These are phyloP conservation scores for Penicillium psychrofluorescens DNA, from an alignment of 495 filamentous ascomycete species.

Conservation along the genomic window DNA sequence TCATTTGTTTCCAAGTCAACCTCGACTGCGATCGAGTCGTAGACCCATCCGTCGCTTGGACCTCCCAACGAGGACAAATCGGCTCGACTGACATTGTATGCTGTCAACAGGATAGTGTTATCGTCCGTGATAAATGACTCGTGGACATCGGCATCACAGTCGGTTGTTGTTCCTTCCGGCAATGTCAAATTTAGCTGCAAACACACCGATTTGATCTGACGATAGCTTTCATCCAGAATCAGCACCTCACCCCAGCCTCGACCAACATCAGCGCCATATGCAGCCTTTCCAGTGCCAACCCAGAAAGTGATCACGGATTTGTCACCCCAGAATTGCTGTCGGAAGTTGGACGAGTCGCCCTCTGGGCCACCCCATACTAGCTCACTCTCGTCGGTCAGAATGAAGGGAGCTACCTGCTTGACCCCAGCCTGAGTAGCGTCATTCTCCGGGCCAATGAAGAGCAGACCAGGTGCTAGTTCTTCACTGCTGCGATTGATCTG, in stretches of 20 bases:
- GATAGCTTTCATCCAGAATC: neutral
- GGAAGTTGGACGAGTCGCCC: slow-evolving; percentile 4
- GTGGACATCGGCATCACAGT: slow-evolving; percentile 15
- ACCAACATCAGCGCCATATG: slow-evolving; percentile 1
- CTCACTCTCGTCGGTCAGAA: slow-evolving; percentile 14
- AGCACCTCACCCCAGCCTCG: neutral
- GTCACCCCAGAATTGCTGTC: neutral
- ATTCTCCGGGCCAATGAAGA: slow-evolving; percentile 12
- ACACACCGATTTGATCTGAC: neutral
- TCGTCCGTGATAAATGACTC: slow-evolving; percentile 27
- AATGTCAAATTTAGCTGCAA: neutral
- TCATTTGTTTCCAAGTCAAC: slow-evolving; percentile 20
- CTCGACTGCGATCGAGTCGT: slow-evolving; percentile 34
- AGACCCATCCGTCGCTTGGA: slow-evolving; percentile 31
- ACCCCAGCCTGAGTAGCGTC: neutral
- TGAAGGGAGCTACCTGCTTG: slow-evolving; percentile 9
- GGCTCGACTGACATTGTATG: slow-evolving; percentile 30
- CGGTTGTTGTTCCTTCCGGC: neutral
- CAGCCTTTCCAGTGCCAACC: slow-evolving; percentile 2
- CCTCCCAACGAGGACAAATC: slow-evolving; percentile 32
- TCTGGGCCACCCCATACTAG: slow-evolving; percentile 15
- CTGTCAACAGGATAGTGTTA: slow-evolving; percentile 35
- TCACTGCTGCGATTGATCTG: slow-evolving; percentile 9
- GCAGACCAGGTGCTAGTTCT: slow-evolving; percentile 10
- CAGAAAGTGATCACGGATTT: slow-evolving; percentile 6